Evolutionary conservation across 108 stramenopile genomes (phyloP), one percentile per base, ranked within the genome.

Genomic region (Cyclotella kingstonii): DNA sequence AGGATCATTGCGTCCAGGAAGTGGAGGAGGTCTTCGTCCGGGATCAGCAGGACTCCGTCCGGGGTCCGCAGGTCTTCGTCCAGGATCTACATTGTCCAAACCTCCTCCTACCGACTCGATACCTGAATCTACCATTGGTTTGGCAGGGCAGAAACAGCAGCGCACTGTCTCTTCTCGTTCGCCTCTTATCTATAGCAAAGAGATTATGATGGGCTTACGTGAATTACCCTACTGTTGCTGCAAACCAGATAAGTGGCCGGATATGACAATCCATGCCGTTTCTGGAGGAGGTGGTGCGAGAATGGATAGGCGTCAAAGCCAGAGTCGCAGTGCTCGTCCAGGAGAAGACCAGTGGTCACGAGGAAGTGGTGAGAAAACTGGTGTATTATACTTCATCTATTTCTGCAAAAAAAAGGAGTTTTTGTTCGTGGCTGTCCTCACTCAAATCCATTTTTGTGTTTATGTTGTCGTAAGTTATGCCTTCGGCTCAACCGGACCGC

Each of bases 141-240:
- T n/a, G n/a, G n/a, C n/a, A n/a, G n/a, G n/a, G n/a, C n/a, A n/a
- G n/a, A n/a, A n/a, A n/a, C n/a, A 17, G 19, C 12, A 8, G 36
- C 40, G 30, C 33, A 35, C 22, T 14, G 23, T 25, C 1, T 57
- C 55, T 0, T 58, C 65, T 41, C 63, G 70, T 5, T 12, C 40
- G 27, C 69, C 75, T 14, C 30, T 59, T 11, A 76, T 76, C 30
- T 71, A 76, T 41, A 66, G 64, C 65, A 76, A 76, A 64, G 51
- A 72, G 39, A 71, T 61, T 44, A 41, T 74, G 29, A 38, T 74
- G 64, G 54, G 59, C 44, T 35, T 66, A 11, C 48, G 51, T 30
- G 73, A 74, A 36, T 48, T 41, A 21, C 58, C 57, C 7, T 66
- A 74, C 50, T 74, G 73, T 54, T 44, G 55, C 38, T 66, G 73